Percentiles rank a stretch among this genome's conserved stretches.
Evolutionary conservation across 306 rosid species (phyloP).

Genomic region (Cajanus cajan): DNA sequence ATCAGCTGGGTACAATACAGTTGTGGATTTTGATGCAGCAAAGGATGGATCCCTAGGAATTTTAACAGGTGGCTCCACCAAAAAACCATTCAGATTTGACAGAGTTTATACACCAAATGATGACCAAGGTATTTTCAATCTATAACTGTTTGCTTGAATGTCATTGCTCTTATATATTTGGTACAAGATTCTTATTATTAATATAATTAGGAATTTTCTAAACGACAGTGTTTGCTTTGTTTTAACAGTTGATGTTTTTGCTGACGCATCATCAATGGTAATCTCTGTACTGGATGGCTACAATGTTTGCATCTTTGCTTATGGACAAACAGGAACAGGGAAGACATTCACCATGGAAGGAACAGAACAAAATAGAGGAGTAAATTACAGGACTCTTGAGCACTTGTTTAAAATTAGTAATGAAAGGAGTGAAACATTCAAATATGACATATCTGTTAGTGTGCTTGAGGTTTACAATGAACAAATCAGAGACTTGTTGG

Average conservation of each 20-base stretch:
- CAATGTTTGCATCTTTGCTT: constrained; percentile 91
- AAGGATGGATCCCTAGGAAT: constrained; percentile 86
- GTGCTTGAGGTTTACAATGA: constrained; percentile 94
- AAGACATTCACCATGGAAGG: constrained; percentile 98
- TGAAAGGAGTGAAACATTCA: constrained; percentile 66
- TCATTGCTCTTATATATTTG: neutral
- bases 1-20: constrained; percentile 54
- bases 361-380: constrained; percentile 75
- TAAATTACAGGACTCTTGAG: constrained; percentile 82
- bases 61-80: constrained; percentile 49
- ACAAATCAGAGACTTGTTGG: constrained; percentile 84
- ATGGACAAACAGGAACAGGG: constrained; percentile 93
- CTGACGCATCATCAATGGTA: constrained; percentile 84
- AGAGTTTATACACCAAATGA: constrained; percentile 82
- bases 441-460: constrained; percentile 68
- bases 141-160: constrained; percentile 17
- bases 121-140: constrained; percentile 55
- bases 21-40: constrained; percentile 78
- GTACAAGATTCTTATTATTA: neutral
- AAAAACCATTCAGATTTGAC: constrained; percentile 78
- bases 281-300: constrained; percentile 79
- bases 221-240: constrained; percentile 28
- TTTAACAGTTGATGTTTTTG: constrained; percentile 73
- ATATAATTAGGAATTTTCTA: constrained; percentile 17
- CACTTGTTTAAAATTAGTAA: constrained; percentile 63